A percentile compares a stretch with the other conserved stretches of the same genome.
Conservation (phyloP, 2,329 filamentous ascomycete genomes). For the Hirsutella minnesotensis region DNA sequence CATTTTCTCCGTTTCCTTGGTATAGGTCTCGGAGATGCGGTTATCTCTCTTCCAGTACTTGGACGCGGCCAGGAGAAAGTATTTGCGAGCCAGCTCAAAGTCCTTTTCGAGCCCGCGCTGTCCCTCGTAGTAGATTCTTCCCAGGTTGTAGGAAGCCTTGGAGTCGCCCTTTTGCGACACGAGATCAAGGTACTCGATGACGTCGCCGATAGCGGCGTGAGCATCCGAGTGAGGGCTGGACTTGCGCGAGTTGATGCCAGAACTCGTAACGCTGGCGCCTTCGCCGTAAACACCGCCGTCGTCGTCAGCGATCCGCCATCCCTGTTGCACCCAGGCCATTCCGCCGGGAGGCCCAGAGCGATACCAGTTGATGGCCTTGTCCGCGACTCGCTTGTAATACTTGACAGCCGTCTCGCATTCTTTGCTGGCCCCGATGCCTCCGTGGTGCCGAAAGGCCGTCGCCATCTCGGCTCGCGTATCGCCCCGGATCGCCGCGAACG, state of each 20-base stretch:
- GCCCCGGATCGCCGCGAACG: constrained; percentile 76
- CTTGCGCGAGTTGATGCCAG: constrained; percentile 69
- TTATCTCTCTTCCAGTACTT: constrained; percentile 75
- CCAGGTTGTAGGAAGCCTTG: constrained; percentile 76
- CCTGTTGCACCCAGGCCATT: constrained; percentile 61
- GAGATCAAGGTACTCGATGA: constrained; percentile 86
- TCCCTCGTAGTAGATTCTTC: constrained; percentile 80
- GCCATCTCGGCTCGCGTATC: constrained; percentile 89
- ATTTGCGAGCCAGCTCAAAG: constrained; percentile 60
- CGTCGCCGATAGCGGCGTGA: constrained; percentile 80
- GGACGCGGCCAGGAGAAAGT: constrained; percentile 69
- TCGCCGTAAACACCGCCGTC: constrained; percentile 88
- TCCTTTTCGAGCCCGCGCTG: constrained; percentile 64
- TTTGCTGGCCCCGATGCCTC: constrained; percentile 73
- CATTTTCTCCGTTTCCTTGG: constrained; percentile 60
- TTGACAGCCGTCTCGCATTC: constrained; percentile 75
- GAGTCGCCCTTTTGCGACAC: constrained; percentile 84
- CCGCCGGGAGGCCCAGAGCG: constrained; percentile 85
- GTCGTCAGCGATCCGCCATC: constrained; percentile 81
- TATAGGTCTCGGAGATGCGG: constrained; percentile 57
- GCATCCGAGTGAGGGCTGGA: constrained; percentile 64
- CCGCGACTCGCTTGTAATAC: constrained; percentile 88
- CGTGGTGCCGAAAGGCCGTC: constrained; percentile 72
- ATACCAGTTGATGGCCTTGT: constrained; percentile 83
- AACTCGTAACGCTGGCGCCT: constrained; percentile 81